Evolutionary conservation across 805 yeast species (phyloP), one percentile per base, ranked within the genome.

Genomic region (Candida suzukii): DNA sequence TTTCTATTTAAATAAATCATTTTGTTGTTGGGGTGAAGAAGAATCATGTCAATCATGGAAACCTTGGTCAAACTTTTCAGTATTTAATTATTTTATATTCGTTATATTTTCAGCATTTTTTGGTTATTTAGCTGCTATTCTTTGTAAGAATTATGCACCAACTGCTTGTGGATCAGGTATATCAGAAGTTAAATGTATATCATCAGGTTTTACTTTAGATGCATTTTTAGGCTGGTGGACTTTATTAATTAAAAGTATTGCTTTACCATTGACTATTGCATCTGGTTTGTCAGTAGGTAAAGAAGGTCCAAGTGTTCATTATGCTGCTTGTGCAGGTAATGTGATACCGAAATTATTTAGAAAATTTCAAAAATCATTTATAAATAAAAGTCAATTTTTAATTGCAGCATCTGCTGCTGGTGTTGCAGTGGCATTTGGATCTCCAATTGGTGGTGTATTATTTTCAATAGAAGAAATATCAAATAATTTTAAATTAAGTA

Each of bases 301-400:
- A 62, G 99, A 93, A 58, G 99, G 99, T 0, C 99, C 99, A 2
- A 80, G 91, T 52, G 99, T 93, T 12, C 99, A 93, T 62, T 93
- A 91, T 61, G 97, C 99, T 0, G 95, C 90, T 0, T 90, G 98
- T 59, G 91, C 84, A n/a, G 99, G 97, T 0, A 79, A 80, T 52
- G 73, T 79, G n/a, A 66, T 88, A 12, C 80, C 93, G 1, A 71
- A 72, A 30, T 57, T 78, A 35, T 69, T 82, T 42, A 53, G 54
- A 19, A 58, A 60, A 44, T 75, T 72, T 49, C 58, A 64, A n/a
- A 61, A 60, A 39, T 68, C 74, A 18, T 73, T 76, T 11, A 58
- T 69, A 5, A 71, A 55, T 37, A 46, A 53, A 29, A 51, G 78
- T 22, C 90, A 84, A 46, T 76, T 83, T 40, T 64, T 93, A 40